phyloP scores from a whole-genome alignment of 2,329 filamentous ascomycete species.

The Akanthomyces dipterigenus region DNA sequence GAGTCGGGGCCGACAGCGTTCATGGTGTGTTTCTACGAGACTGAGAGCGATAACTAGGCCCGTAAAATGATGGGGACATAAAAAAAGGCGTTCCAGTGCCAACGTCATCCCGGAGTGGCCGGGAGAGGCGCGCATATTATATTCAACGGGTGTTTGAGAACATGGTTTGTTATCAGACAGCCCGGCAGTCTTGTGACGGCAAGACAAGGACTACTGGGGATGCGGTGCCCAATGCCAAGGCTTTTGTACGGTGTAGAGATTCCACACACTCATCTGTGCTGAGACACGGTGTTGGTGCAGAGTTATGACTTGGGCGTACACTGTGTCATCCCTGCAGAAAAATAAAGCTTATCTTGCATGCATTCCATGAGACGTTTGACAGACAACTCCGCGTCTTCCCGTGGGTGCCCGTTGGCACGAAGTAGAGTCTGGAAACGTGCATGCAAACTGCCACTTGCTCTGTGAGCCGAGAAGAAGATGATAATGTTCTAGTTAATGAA shows the following conservation, averaged over 20 bases:
- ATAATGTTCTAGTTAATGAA: neutral
- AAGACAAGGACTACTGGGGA: neutral
- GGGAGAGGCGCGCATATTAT: neutral
- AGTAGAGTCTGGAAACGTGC: neutral
- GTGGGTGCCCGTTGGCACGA: neutral
- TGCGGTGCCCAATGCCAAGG: conserved; percentile 4
- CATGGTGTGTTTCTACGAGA: neutral
- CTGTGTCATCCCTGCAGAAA: neutral
- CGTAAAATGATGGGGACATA: too few species aligned
- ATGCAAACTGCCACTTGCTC: neutral
- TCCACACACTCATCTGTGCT: neutral
- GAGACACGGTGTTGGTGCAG: conserved; percentile 4
- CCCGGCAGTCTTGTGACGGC: neutral
- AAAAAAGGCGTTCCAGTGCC: too few species aligned
- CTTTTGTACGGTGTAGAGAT: neutral
- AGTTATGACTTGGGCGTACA: neutral
- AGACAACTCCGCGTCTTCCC: neutral
- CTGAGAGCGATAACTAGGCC: neutral
- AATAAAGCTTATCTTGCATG: neutral
- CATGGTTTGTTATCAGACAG: neutral
- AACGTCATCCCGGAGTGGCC: neutral
- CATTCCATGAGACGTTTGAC: neutral
- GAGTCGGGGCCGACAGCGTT: conserved; percentile 13
- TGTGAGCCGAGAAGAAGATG: neutral
- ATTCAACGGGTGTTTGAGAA: neutral